Base-by-base conservation (phyloP, 148 eudicot genomes). In the Gaultheria prostrata region DNA sequence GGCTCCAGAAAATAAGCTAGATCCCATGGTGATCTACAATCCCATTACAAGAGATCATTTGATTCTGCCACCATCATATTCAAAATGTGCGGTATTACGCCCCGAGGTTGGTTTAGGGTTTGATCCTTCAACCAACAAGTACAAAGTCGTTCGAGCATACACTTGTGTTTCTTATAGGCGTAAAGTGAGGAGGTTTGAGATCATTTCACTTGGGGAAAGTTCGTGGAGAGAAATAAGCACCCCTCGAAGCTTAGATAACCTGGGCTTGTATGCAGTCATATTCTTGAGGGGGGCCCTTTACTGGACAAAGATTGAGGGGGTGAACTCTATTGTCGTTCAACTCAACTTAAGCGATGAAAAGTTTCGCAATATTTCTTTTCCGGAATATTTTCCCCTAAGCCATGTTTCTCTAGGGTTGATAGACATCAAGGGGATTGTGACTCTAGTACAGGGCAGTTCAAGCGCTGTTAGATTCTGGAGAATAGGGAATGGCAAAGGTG, bases 1-100 rank as follows among this genome's bases (percentile, higher is more conserved):
- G 59, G 77, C 77, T 30, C 35, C 77, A 8, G 0, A 24, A 69
- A 3, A 8, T 5, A 32, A 50, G 6, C 49, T 28, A 50, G 54
- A 81, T 81, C 83, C 83, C 11, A 28, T 81, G 28, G 63, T 81
- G 7, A 70, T 81, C 46, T 81, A 70, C 61, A 81, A 81, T 32
- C 83, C 83, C 14, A 32, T 81, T 4, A 69, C 83, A 49, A 28
- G 83, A 50, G 57, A 49, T 39, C 76, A 20, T 30, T 12, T 50
- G 9, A 50, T 71, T 49, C n/a, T 81, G 65, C 83, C 83, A 20
- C 4, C 59, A 18, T 28, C 77, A 14, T 8, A 28, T 17, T 43
- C 17, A 13, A 67, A 61, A 61, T 21, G 11, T n/a, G 20, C 12
- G 13, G 14, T 67, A 8, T 14, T 12, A 6, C 0, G 2, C 35